Base-by-base conservation (phyloP, 345 rosid species). In the Gynandropsis gynandra region DNA sequence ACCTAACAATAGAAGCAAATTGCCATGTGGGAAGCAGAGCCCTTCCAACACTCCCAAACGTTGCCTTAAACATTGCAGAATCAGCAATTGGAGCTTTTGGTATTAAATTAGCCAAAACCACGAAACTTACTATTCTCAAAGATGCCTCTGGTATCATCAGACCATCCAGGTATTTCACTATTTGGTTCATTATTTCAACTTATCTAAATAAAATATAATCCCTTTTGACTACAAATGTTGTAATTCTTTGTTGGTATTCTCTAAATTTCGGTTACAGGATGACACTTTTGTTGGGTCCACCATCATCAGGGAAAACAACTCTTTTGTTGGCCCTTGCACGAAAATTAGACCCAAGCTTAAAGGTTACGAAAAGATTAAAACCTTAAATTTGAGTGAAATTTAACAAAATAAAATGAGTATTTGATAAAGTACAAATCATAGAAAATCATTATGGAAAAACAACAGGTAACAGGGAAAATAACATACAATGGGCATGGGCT, bases 241-340 rank as follows among this genome's bases (percentile, higher is more conserved):
- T n/a, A n/a, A n/a, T n/a, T n/a, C n/a, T n/a, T n/a, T n/a, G n/a
- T n/a, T n/a, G n/a, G n/a, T 33, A 3, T 36, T 36, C 10, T 10
- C 2, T 24, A 5, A 24, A 24, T 42, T 59, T 58, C 21, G 64
- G 42, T 34, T 43, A 12, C 41, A 87, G 96, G 64, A 81, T 83
- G 89, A 63, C 93, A 16, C 77, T 87, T 8, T 68, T 87, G 49
- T 58, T 83, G 36, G 96, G 96, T 13, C 96, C 96, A 40, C 96
- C 96, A 34, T 87, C 96, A n/a, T 83, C 96, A 2, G 96, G 96
- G 29, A 87, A 87, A 68, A 81, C 93, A 18, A 87, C 82, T 39
- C 78, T 87, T 54, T 67, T 87, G 59, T 48, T 87, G 17, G 96
- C 96, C n/a, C 52, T 87, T 35, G 85, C 93, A 0, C 89, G 96